Base-by-base conservation (phyloP, 192 early-diverging fungal genomes). In the Backusella morwellensis region DNA sequence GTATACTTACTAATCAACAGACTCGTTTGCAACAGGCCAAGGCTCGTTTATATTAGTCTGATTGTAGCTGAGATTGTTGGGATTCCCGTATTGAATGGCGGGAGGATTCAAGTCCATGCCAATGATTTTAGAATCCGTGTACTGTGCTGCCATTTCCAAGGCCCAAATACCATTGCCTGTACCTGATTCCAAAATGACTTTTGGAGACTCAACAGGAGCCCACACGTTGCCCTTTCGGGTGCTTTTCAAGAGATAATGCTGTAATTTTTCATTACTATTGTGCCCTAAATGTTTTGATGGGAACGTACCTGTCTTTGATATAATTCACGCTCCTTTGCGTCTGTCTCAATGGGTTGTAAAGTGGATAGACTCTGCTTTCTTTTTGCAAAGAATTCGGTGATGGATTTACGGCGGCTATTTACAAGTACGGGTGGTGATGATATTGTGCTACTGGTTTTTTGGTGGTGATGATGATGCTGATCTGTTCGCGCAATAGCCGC, bases 241-340 rank as follows among this genome's bases (percentile, higher is more conserved):
- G 38, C 78, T 83, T 42, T 83, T 83, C 6, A 83, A 35, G 1
- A 83, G 75, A 50, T 83, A 83, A 63, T 83, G 82, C 82, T 83
- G 8, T 3, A 0, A 32, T 32, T 32, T 32, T 32, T 32, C 32
- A 32, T 32, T 32, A 32, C 32, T 32, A 32, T 32, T 32, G 32
- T 32, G 32, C 32, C 32, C 32, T 32, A 32, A 32, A 32, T 23
- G 42, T 66, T 73, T 68, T 11, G 12, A 42, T 44, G 14, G 14
- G 3, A 34, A 34, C 69, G 70, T 41, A 81, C 80, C 66, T 69
- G 75, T 66, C 80, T 56, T 42, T 81, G 80, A 21, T 69, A 71
- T 74, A 75, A 73, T 73, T 81, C 80, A 54, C 66, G 47, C 59
- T 81, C 80, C 69, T 68, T 76, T 32, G 73, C 66, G 36, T 81